Percentiles rank a stretch among this genome's conserved stretches.
These are phyloP conservation scores for Pistacia integerrima DNA, from an alignment of 345 rosid species.

Conservation along the genomic window DNA sequence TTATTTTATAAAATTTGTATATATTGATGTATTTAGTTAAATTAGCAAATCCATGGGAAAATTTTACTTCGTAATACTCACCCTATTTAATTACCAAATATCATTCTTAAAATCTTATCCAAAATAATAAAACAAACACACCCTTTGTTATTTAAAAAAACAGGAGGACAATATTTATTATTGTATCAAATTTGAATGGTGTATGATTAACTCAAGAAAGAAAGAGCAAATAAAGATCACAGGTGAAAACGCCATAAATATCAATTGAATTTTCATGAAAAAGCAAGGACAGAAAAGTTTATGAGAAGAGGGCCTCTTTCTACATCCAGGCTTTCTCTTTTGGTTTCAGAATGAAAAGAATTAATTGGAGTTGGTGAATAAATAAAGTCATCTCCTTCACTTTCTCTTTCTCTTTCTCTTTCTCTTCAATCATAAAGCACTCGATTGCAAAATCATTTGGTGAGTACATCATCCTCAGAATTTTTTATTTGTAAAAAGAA, in stretches of 20 bases:
- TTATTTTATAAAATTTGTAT: too few relatives aligned
- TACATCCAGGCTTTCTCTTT: not conserved
- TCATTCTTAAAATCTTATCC: too few relatives aligned
- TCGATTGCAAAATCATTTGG: constrained; percentile 42
- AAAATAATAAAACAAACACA: too few relatives aligned
- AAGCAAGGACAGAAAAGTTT: constrained; percentile 21
- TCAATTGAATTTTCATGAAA: constrained; percentile 18
- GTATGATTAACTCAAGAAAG: not conserved
- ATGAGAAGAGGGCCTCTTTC: too few relatives aligned
- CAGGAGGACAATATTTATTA: too few relatives aligned
- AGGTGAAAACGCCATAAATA: constrained; percentile 7
- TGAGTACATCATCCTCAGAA: not conserved
- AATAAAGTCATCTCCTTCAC: constrained; percentile 1
- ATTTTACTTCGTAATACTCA: too few relatives aligned
- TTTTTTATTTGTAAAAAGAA: constrained; percentile 5
- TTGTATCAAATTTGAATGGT: too few relatives aligned
- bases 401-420: constrained; percentile 10
- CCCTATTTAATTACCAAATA: too few relatives aligned
- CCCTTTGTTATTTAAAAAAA: too few relatives aligned
- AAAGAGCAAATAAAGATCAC: constrained; percentile 16
- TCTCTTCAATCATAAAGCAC: constrained; percentile 38
- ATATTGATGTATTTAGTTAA: too few relatives aligned
- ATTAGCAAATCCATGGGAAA: too few relatives aligned
- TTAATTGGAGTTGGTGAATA: constrained; percentile 7
- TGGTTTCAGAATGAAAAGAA: constrained; percentile 16